Evolutionary conservation across 495 filamentous ascomycete species (phyloP), one percentile per base, ranked within the genome.

Genomic region (Podospora sp.): DNA sequence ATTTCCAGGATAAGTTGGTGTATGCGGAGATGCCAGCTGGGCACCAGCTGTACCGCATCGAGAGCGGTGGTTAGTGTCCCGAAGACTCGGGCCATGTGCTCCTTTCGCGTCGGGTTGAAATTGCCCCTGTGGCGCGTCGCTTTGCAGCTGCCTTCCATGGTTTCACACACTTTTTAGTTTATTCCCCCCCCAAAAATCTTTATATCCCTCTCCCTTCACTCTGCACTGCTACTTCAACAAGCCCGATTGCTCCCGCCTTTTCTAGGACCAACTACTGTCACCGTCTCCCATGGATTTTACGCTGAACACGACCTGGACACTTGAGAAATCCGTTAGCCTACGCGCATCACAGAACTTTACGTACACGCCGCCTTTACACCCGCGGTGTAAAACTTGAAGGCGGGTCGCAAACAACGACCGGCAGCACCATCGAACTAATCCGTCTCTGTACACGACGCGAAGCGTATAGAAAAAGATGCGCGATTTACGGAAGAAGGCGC

Each of bases 401-500:
- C 6, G 16, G n/a, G 11, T 52, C 21, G 1, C 9, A 21, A 21
- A 29, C 14, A 25, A 52, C 6, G 2, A 55, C 33, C 20, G 12
- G 18, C 40, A 60, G 52, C 8, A 53, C 25, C 24, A 26, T 27
- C 29, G 33, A 29, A 53, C 22, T n/a, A 29, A 53, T 49, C 20
- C n/a, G 4, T 52, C 12, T 18, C 18, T 52, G 21, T 22, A 55
- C 20, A 46, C 2, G 16, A 18, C 40, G 16, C 40, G 16, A 46
- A 46, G 40, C 9, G 40, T 14, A 33, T 25, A 33, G 26, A 14
- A 60, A 46, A 83, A 70, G 49, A 93, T 92, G 91, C 89, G 84
- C 75, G 89, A 92, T 72, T 86, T 97, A 62, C 87, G 92, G 72
- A 89, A 94, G 74, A 91, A 91, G 76, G 92, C 91, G 36, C 73